Percentiles rank a stretch among this genome's conserved stretches.
phyloP scores from a whole-genome alignment of 2,329 filamentous ascomycete species.

The Penicillium freii region DNA sequence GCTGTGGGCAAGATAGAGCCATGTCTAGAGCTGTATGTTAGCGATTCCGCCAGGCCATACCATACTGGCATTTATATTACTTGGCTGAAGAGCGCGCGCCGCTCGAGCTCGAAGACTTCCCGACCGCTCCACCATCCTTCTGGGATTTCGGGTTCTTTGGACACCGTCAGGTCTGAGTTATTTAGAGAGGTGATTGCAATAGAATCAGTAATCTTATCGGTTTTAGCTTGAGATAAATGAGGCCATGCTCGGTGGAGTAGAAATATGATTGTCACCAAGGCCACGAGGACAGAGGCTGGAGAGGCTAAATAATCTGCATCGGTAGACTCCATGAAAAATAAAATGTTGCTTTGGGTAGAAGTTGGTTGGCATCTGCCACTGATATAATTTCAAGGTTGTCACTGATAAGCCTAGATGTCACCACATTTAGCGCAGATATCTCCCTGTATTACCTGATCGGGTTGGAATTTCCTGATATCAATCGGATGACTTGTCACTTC shows the following conservation, averaged over 20 bases:
- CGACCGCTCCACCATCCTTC: constrained; percentile 40
- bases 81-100: constrained; percentile 51
- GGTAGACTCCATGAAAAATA: constrained; percentile 16
- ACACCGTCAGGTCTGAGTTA: constrained; percentile 21
- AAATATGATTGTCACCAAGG: constrained; percentile 14
- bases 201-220: not conserved
- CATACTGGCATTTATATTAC: constrained; percentile 24
- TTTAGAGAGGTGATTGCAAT: not conserved
- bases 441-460: constrained; percentile 22
- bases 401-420: constrained; percentile 2
- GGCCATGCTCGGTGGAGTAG: constrained; percentile 14
- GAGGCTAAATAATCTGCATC: constrained; percentile 10
- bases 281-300: constrained; percentile 15
- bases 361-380: not conserved
- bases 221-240: constrained; percentile 4
- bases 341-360: not conserved
- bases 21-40: constrained; percentile 25
- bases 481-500: not conserved
- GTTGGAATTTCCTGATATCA: constrained; percentile 24
- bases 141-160: constrained; percentile 45
- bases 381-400: constrained; percentile 14
- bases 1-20: constrained; percentile 40
- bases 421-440: constrained; percentile 1
- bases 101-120: constrained; percentile 49
- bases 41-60: not conserved